A percentile compares a stretch with the other conserved stretches of the same genome.
phyloP scores from a whole-genome alignment of 2,329 filamentous ascomycete genomes.

The Xylariaceae sp. region DNA sequence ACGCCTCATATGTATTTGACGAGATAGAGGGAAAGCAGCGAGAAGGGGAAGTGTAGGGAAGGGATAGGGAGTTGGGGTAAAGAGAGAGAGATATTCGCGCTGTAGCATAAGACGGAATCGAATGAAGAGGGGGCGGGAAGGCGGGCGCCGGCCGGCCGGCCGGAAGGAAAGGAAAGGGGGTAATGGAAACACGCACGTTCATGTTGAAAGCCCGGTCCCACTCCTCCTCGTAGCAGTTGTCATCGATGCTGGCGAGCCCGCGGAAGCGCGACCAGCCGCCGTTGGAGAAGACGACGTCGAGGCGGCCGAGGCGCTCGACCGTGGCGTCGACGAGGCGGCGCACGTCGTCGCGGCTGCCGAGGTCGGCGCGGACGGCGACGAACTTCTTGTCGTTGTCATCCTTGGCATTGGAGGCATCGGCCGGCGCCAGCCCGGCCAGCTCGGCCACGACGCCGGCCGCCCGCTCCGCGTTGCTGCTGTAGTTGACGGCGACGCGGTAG shows the following conservation, averaged over 20 bases:
- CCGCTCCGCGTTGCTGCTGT: conserved; percentile 51
- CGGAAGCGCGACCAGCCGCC: conserved; percentile 49
- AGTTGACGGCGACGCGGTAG: conserved; percentile 67
- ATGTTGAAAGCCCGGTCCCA: conserved; percentile 53
- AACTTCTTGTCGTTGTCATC: conserved; percentile 23
- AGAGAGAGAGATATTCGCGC: no score
- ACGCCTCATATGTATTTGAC: no score
- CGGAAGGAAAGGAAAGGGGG: no score
- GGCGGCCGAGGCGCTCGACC: conserved; percentile 52
- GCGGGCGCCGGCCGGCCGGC: no score
- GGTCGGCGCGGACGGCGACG: conserved; percentile 57
- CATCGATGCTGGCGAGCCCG: conserved; percentile 39
- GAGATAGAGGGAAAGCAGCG: no score
- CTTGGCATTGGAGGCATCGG: neutral
- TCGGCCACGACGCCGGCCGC: conserved; percentile 52
- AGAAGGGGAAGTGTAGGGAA: no score
- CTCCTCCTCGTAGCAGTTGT: conserved; percentile 47
- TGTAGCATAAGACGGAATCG: no score
- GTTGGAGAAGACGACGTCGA: conserved; percentile 76
- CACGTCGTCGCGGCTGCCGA: conserved; percentile 53
- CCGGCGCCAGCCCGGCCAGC: conserved; percentile 39
- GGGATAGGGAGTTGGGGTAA: no score
- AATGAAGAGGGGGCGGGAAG: no score
- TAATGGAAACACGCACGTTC: no score
- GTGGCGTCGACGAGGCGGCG: conserved; percentile 50